Base-by-base conservation (phyloP, 2,329 filamentous ascomycete species). In the Aspergillus sp. region DNA sequence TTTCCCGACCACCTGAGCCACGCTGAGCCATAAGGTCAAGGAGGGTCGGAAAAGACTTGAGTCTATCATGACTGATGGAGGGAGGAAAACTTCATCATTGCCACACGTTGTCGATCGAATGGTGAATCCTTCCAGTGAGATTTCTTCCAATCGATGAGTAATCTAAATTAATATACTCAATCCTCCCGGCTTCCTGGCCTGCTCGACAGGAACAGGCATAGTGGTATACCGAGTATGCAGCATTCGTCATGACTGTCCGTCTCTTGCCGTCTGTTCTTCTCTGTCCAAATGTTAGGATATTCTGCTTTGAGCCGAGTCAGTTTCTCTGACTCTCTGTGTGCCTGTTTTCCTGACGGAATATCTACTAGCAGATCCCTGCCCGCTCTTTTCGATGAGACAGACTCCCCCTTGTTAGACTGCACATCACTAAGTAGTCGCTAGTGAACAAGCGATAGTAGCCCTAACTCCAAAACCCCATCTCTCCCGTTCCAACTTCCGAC, bases 221-320 rank as follows among this genome's bases (percentile, higher is more conserved):
- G 54, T 60, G 36, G 50, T 57, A 57, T 54, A 60, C 14, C 14
- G 16, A n/a, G 22, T n/a, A 52, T 57, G 46, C 54, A 52, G 50
- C 22, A 45, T 42, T 26, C 47, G 51, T 36, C 51, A 32, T 54
- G 16, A 55, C 20, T 49, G 36, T 26, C 24, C 16, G 12, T 20
- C 26, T 52, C 24, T 26, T n/a, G 11, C 39, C 16, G 36, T 52
- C 55, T 45, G 54, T 24, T 53, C 32, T 36, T 4, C 4, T 14
- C 32, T 36, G 32, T 36, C 52, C 50, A 46, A 49, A n/a, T 52
- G 52, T 49, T 39, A 39, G 52, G 52, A 60, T 58, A 29, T 29
- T 52, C 55, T 50, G 54, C 39, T 47, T 51, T 12, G 54, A 50
- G 26, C 26, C 26, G 26, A 56, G 55, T 31, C 39, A 9, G 16